A percentile compares a stretch with the other conserved stretches of the same genome.
phyloP scores from a whole-genome alignment of 2,329 filamentous ascomycete species.

The Dothiorella sarmentorum region DNA sequence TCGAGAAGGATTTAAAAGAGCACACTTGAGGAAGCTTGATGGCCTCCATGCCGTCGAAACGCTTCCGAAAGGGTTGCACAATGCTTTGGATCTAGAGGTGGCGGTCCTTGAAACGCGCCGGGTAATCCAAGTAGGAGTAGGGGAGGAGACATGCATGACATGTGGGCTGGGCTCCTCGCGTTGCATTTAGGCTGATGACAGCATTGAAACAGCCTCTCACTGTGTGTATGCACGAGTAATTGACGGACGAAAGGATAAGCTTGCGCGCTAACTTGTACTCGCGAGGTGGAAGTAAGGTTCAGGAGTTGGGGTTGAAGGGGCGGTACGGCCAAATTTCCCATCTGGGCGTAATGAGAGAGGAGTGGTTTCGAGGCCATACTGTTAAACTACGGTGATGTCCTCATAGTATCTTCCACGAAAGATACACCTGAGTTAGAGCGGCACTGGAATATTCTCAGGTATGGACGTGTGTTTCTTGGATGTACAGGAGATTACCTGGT shows the following conservation, averaged over 20 bases:
- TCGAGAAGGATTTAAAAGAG: background rate
- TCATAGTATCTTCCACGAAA: too few species aligned
- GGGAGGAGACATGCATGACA: background rate
- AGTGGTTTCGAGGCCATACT: too few species aligned
- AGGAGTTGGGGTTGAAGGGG: too few species aligned
- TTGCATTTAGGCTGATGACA: background rate
- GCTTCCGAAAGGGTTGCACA: background rate
- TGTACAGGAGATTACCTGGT: too few species aligned
- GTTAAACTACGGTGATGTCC: too few species aligned
- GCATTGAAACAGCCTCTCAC: background rate
- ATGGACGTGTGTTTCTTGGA: too few species aligned
- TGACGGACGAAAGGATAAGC: background rate
- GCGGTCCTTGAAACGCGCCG: conserved; percentile 7
- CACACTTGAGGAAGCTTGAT: background rate
- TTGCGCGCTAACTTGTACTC: too few species aligned
- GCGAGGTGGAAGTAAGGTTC: too few species aligned
- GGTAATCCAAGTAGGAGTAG: conserved; percentile 7
- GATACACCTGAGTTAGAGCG: too few species aligned
- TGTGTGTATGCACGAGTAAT: background rate
- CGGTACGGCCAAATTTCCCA: too few species aligned
- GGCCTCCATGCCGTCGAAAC: background rate
- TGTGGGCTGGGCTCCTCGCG: background rate
- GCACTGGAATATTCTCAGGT: too few species aligned
- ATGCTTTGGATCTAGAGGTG: background rate
- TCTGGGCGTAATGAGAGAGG: too few species aligned